Conservation (phyloP, 1,284 basidiomycete genomes). For the Fomitopsis betulina region DNA sequence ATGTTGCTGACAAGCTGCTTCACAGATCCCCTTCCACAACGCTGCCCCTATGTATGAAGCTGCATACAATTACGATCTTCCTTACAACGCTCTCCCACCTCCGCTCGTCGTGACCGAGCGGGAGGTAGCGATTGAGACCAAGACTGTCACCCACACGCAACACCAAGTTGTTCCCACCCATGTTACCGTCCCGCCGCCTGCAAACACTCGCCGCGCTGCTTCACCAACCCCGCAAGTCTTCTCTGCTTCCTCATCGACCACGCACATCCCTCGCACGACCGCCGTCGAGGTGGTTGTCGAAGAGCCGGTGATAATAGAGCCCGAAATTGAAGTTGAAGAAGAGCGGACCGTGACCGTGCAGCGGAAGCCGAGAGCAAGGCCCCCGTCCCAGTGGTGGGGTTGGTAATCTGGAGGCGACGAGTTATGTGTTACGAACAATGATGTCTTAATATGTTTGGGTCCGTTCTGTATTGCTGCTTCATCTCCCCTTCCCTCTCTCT, state of each 20-base stretch:
- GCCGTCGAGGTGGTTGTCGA: conserved; percentile 62
- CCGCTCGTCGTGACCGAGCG: conserved; percentile 52
- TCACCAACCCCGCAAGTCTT: conserved; percentile 64
- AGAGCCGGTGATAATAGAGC: conserved; percentile 33
- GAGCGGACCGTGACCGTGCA: conserved; percentile 15
- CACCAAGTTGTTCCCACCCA: conserved; percentile 44
- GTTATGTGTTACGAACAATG: conserved; percentile 11
- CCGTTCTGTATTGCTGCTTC: conserved; percentile 7
- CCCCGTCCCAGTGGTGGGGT: background rate
- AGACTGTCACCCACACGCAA: conserved; percentile 58
- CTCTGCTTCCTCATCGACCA: conserved; percentile 46
- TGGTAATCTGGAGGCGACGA: background rate
- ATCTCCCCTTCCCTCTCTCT: conserved; percentile 3
- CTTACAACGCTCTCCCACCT: conserved; percentile 53
- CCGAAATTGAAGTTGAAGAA: conserved; percentile 16
- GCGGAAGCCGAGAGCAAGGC: conserved; percentile 13
- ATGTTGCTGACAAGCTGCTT: conserved; percentile 35
- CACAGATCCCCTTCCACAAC: conserved; percentile 18
- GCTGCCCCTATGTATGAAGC: background rate
- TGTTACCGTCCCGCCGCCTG: conserved; percentile 67
- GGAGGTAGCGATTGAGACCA: conserved; percentile 54
- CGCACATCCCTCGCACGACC: conserved; percentile 62
- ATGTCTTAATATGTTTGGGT: conserved; percentile 19
- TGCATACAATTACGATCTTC: conserved; percentile 2
- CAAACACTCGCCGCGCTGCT: conserved; percentile 71